Percentiles rank a stretch among this genome's conserved stretches.
Evolutionary conservation across 2,329 filamentous ascomycete species (phyloP).

Genomic region (Acarospora socialis): DNA sequence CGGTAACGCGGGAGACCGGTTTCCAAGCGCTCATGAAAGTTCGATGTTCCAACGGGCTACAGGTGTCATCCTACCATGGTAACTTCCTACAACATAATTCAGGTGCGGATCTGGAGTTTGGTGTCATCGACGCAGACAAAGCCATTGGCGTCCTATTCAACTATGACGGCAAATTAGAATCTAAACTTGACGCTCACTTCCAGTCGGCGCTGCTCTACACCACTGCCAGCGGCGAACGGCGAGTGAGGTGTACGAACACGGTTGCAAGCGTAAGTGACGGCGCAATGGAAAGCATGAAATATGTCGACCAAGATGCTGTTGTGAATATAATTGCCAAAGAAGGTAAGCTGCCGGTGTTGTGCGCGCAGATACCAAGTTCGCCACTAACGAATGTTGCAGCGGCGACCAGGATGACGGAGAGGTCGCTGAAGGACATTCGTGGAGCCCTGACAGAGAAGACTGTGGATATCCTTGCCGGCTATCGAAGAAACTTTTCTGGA

Average conservation of each 20-base stretch:
- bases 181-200: slow-evolving; percentile 94
- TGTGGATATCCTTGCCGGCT: slow-evolving; percentile 80
- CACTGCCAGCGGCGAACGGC: slow-evolving; percentile 71
- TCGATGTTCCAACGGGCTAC: slow-evolving; percentile 88
- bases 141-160: slow-evolving; percentile 81
- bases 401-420: slow-evolving; percentile 65
- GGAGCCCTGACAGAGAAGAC: slow-evolving; percentile 76
- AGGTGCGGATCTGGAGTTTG: slow-evolving; percentile 86
- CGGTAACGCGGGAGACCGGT: slow-evolving; percentile 77
- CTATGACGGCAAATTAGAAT: slow-evolving; percentile 94
- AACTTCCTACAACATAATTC: slow-evolving; percentile 95
- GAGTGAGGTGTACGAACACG: slow-evolving; percentile 84
- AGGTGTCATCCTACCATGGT: slow-evolving; percentile 86
- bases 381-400: slow-evolving; percentile 33
- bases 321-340: slow-evolving; percentile 83
- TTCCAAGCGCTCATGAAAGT: slow-evolving; percentile 98
- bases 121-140: slow-evolving; percentile 84
- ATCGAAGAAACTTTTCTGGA: slow-evolving; percentile 83
- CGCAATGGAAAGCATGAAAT: slow-evolving; percentile 72
- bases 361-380: background rate
- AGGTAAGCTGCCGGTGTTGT: slow-evolving; percentile 21
- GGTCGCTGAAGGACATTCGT: slow-evolving; percentile 71
- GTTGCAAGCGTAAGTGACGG: slow-evolving; percentile 85
- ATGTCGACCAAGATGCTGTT: slow-evolving; percentile 91
- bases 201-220: slow-evolving; percentile 92